Percentiles rank a stretch among this genome's conserved stretches.
phyloP scores from a whole-genome alignment of 2,329 filamentous ascomycete genomes.

The Bipolaris sorokiniana region DNA sequence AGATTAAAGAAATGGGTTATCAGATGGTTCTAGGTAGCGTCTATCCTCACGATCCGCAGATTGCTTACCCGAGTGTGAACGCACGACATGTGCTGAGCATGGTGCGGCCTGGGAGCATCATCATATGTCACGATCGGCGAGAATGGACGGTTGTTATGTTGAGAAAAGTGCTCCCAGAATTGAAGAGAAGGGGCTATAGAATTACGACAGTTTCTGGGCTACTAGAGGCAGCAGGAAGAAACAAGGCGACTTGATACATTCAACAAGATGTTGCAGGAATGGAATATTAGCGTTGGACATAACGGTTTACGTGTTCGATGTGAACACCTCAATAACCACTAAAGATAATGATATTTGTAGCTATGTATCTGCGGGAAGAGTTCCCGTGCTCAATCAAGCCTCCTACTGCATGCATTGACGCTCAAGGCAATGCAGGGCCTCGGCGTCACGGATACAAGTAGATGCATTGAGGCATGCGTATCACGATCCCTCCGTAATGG shows the following conservation, averaged over 20 bases:
- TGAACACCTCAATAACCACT: background rate
- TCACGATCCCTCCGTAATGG: background rate
- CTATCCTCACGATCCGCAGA: constrained; percentile 91
- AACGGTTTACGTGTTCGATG: background rate
- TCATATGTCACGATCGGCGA: constrained; percentile 85
- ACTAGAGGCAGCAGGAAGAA: constrained; percentile 15
- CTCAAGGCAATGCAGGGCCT: background rate
- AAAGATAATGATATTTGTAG: background rate
- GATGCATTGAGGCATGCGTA: background rate
- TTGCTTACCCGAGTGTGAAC: constrained; percentile 72
- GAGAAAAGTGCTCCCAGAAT: constrained; percentile 71
- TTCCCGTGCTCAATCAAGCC: background rate
- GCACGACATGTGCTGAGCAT: constrained; percentile 81
- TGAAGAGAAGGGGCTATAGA: constrained; percentile 71
- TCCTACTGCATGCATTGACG: background rate
- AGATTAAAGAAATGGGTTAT: constrained; percentile 68
- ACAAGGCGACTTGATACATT: background rate
- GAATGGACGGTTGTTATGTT: constrained; percentile 86
- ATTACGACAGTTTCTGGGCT: constrained; percentile 66
- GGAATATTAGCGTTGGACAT: background rate
- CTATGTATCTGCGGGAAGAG: background rate
- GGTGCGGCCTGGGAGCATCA: constrained; percentile 75
- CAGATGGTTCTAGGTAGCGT: constrained; percentile 79
- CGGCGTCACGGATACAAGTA: background rate
- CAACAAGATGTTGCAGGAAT: background rate